A percentile compares a stretch with the other conserved stretches of the same genome.
Evolutionary conservation across 768 basidiomycete genomes (phyloP).

Genomic region (Candolleomyces aberdarensis): DNA sequence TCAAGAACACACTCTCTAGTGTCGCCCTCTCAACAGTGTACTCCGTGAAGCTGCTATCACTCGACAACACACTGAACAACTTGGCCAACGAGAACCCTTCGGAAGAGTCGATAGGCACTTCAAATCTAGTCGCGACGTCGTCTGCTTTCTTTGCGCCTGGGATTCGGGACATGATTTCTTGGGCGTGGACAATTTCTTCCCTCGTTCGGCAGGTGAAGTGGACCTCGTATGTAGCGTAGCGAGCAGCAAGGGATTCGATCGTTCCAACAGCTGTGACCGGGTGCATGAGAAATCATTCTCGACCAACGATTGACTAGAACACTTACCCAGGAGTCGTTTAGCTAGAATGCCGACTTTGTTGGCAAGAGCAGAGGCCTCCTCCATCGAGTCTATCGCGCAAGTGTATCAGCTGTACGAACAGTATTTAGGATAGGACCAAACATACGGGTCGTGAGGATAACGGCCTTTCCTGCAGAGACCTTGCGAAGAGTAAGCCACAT

Average conservation of each 20-base stretch:
- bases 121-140: conserved; percentile 74
- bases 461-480: conserved; percentile 64
- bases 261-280: conserved; percentile 57
- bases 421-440: conserved; percentile 9
- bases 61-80: conserved; percentile 55
- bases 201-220: conserved; percentile 68
- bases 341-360: conserved; percentile 77
- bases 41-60: conserved; percentile 53
- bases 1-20: conserved; percentile 70
- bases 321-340: conserved; percentile 60
- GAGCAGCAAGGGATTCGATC: conserved; percentile 55
- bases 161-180: conserved; percentile 54
- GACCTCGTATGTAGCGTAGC: conserved; percentile 74
- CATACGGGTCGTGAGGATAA: conserved; percentile 70
- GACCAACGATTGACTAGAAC: too few species aligned
- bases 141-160: conserved; percentile 66
- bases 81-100: conserved; percentile 49
- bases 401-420: too few species aligned
- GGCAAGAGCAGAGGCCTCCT: conserved; percentile 77
- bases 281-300: too few species aligned
- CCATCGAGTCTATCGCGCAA: conserved; percentile 63
- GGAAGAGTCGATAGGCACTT: conserved; percentile 52
- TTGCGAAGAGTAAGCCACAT: conserved; percentile 75
- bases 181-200: conserved; percentile 56
- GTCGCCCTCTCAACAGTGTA: conserved; percentile 71